Conservation (phyloP, 129 eudicot genomes). For the Saposhnikovia divaricata region DNA sequence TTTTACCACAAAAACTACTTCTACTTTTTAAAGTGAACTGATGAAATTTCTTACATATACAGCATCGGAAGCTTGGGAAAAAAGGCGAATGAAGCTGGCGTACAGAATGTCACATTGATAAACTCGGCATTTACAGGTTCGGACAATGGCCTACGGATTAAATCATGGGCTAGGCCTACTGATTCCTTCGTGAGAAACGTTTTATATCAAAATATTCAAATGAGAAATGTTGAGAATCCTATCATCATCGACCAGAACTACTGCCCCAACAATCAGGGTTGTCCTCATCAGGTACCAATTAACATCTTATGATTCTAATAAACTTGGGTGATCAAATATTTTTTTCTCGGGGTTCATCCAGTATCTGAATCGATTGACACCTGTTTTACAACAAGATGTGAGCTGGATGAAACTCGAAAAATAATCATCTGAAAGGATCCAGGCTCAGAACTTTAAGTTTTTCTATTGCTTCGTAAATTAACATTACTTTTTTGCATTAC, state of each 20-base stretch:
- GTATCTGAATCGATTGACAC: too few species aligned
- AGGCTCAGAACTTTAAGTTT: too few species aligned
- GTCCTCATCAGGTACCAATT: constrained; percentile 40
- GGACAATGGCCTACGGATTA: constrained; percentile 68
- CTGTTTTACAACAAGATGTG: too few species aligned
- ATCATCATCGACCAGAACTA: constrained; percentile 72
- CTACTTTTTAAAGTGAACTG: too few species aligned
- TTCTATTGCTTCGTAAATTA: too few species aligned
- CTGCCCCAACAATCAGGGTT: constrained; percentile 49
- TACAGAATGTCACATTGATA: constrained; percentile 52
- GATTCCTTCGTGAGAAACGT: constrained; percentile 46
- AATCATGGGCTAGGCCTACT: constrained; percentile 88
- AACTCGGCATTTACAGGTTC: constrained; percentile 49
- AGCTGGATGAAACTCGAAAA: too few species aligned
- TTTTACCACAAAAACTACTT: too few species aligned
- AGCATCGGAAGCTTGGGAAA: constrained; percentile 80
- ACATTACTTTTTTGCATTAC: neutral
- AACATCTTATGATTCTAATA: neutral
- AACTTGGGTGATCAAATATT: neutral
- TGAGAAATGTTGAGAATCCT: constrained; percentile 66
- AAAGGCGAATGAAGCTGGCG: constrained; percentile 52
- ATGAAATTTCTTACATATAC: neutral
- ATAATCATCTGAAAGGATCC: too few species aligned
- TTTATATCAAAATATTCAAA: constrained; percentile 42
- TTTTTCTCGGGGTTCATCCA: neutral